These are phyloP conservation scores for Chondrostereum purpureum DNA, from an alignment of 1,284 basidiomycete species.

Conservation along the genomic window DNA sequence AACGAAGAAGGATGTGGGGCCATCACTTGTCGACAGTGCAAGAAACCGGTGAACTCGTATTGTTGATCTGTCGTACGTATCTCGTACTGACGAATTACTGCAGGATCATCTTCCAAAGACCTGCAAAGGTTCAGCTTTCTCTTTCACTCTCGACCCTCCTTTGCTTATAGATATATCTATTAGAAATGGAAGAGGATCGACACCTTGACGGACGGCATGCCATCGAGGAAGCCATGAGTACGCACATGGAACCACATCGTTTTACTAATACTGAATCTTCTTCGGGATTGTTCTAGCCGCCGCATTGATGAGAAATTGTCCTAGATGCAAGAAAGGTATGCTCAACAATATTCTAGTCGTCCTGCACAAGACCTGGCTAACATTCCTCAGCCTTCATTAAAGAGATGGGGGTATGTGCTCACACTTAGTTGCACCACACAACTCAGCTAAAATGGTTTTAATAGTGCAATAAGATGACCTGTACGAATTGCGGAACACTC, in stretches of 20 bases:
- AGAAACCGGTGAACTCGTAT: conserved; percentile 49
- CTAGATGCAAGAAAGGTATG: conserved; percentile 67
- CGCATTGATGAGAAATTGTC: conserved; percentile 81
- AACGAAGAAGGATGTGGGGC: conserved; percentile 61
- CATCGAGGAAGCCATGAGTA: conserved; percentile 88
- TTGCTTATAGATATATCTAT: no score
- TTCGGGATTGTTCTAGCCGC: conserved; percentile 40
- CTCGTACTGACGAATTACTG: conserved; percentile 3
- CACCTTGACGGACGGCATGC: conserved; percentile 67
- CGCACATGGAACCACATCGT: conserved; percentile 16
- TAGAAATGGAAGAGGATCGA: conserved; percentile 68
- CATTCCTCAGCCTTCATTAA: conserved; percentile 60
- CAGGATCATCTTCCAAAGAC: conserved; percentile 82
- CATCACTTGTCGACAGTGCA: conserved; percentile 74
- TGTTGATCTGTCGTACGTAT: conserved; percentile 1
- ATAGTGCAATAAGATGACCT: conserved; percentile 80
- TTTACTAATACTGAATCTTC: conserved; percentile 2
- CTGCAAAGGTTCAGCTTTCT: conserved; percentile 62
- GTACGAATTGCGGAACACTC: conserved; percentile 58
- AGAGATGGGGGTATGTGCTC: conserved; percentile 54
- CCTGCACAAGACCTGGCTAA: conserved; percentile 2
- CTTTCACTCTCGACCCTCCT: conserved; percentile 5
- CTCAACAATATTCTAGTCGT: no score
- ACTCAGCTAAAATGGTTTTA: neutral
- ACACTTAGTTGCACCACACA: no score